Percentiles rank a stretch among this genome's conserved stretches.
phyloP scores from a whole-genome alignment of 306 rosid species.

The Lotus japonicus region DNA sequence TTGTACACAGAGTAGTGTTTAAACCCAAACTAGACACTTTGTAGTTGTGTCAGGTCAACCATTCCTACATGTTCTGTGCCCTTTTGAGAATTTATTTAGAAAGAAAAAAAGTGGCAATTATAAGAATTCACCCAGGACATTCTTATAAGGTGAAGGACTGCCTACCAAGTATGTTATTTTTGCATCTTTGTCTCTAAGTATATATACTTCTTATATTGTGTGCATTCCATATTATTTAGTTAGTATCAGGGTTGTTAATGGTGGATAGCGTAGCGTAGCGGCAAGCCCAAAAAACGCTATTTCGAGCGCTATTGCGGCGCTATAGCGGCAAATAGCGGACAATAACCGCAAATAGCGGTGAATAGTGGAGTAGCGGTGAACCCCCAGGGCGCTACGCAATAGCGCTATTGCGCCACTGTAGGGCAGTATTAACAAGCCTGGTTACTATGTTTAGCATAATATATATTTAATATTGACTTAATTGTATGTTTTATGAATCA shows the following conservation, averaged over 20 bases:
- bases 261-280: too few relatives aligned
- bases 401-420: too few relatives aligned
- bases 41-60: neutral
- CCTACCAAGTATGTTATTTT: neutral
- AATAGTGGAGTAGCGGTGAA: too few relatives aligned
- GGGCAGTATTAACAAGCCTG: too few relatives aligned
- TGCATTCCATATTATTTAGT: slow-evolving; percentile 8
- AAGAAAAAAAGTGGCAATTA: neutral
- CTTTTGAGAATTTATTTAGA: neutral
- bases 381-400: too few relatives aligned
- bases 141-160: neutral
- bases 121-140: neutral
- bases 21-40: neutral
- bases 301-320: too few relatives aligned
- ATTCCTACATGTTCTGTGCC: neutral
- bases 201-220: neutral
- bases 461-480: neutral
- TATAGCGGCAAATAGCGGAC: too few relatives aligned
- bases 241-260: too few relatives aligned
- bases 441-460: neutral
- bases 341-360: too few relatives aligned
- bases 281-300: too few relatives aligned
- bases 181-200: neutral
- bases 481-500: neutral
- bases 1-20: neutral